Evolutionary conservation across 768 basidiomycete species (phyloP).

Genomic region (Thelephora ganbajun): DNA sequence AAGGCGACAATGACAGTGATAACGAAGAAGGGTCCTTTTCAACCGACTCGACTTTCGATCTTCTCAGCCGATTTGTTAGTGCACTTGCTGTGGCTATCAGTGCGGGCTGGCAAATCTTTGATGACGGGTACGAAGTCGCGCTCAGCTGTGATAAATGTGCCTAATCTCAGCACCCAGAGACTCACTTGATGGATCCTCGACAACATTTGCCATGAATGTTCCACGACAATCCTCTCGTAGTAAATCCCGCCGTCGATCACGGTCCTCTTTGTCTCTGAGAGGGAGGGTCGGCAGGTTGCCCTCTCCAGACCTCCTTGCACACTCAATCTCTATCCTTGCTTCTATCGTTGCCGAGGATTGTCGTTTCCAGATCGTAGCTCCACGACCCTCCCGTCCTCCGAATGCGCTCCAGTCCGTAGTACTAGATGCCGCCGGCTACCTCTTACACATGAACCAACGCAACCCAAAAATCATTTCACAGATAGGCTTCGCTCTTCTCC

Average conservation of each 20-base stretch:
- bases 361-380: constrained; percentile 43
- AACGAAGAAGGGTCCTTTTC: constrained; percentile 30
- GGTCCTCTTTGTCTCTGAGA: constrained; percentile 34
- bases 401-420: constrained; percentile 61
- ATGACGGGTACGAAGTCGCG: constrained; percentile 27
- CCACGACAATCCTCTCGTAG: constrained; percentile 5
- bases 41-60: constrained; percentile 51
- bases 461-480: constrained; percentile 39
- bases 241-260: constrained; percentile 26
- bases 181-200: not conserved
- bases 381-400: constrained; percentile 55
- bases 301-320: constrained; percentile 39
- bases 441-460: constrained; percentile 39
- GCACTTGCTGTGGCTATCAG: constrained; percentile 38
- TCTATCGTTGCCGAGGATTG: constrained; percentile 63
- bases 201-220: not conserved
- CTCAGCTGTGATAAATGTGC: constrained; percentile 1
- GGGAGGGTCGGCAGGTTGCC: constrained; percentile 11
- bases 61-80: constrained; percentile 50
- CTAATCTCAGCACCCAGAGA: constrained; percentile 5
- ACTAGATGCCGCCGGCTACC: constrained; percentile 58
- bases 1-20: constrained; percentile 35
- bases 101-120: constrained; percentile 52
- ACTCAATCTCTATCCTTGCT: constrained; percentile 45
- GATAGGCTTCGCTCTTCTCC: constrained; percentile 58